Percentiles rank a stretch among this genome's conserved stretches.
These are phyloP conservation scores for Prunus campanulata DNA, from an alignment of 306 rosid genomes.

Conservation along the genomic window DNA sequence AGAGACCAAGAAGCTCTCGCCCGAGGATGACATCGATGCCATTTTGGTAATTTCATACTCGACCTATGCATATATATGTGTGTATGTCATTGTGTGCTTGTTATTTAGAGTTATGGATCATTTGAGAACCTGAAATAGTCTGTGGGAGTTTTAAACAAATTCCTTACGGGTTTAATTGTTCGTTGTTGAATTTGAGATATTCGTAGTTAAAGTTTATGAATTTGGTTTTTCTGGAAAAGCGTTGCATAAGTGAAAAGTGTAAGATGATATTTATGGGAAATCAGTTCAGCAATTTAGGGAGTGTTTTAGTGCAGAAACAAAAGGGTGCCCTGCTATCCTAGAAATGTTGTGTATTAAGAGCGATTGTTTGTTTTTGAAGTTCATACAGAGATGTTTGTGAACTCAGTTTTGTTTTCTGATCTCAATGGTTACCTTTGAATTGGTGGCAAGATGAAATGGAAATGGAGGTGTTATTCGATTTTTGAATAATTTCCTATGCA, in stretches of 20 bases:
- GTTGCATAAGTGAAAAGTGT: not conserved
- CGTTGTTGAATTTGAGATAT: not conserved
- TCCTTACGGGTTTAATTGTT: not conserved
- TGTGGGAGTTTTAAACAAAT: not conserved
- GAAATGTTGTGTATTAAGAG: not conserved
- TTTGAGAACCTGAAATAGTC: not conserved
- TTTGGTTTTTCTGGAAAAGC: not conserved
- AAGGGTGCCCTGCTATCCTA: not conserved
- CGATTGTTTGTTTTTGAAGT: not conserved
- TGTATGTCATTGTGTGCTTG: not conserved
- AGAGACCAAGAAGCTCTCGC: too few species aligned
- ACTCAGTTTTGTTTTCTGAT: not conserved
- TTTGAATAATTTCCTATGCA: not conserved
- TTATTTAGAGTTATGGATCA: conserved; percentile 2
- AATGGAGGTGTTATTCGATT: conserved; percentile 1
- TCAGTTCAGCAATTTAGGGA: not conserved
- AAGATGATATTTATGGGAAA: not conserved
- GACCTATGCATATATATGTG: not conserved
- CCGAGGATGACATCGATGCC: too few species aligned
- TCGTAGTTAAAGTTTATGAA: too few species aligned
- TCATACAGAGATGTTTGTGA: not conserved
- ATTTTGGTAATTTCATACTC: not conserved
- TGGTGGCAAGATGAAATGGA: not conserved
- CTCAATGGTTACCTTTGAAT: not conserved
- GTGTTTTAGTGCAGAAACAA: not conserved